A percentile compares a stretch with the other conserved stretches of the same genome.
phyloP scores from a whole-genome alignment of 257 asterid genomes.

The Solanum bulbocastanum region DNA sequence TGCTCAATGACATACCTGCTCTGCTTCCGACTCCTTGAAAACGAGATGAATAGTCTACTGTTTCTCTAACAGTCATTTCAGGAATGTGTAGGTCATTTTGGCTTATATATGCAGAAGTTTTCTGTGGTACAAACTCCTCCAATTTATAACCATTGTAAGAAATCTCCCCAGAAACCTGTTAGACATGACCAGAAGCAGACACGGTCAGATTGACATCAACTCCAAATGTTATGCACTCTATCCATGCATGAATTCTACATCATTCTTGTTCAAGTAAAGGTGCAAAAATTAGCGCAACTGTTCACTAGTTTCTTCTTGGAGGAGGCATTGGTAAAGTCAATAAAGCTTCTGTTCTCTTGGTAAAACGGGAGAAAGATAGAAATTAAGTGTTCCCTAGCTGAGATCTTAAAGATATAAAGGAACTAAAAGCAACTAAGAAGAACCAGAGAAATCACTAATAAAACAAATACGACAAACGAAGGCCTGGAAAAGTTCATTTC shows the following conservation, averaged over 20 bases:
- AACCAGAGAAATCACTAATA: neutral
- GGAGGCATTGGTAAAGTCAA: neutral
- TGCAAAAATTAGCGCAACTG: neutral
- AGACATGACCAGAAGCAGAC: neutral
- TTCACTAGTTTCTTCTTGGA: neutral
- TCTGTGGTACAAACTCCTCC: constrained; percentile 57
- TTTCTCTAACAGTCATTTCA: constrained; percentile 68
- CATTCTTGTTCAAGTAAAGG: neutral
- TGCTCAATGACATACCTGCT: constrained; percentile 31
- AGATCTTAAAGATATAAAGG: neutral
- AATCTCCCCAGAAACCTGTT: constrained; percentile 54
- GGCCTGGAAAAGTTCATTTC: neutral
- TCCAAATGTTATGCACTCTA: neutral
- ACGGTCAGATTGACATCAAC: neutral
- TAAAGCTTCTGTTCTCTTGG: neutral
- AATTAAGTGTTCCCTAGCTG: neutral
- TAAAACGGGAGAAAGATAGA: neutral
- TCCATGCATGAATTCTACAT: neutral
- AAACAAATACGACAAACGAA: neutral
- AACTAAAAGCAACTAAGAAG: neutral
- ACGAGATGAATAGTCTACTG: constrained; percentile 50
- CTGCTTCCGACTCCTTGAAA: constrained; percentile 61
- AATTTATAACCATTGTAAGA: constrained; percentile 51
- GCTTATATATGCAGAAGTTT: constrained; percentile 63
- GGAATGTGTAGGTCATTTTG: constrained; percentile 63